phyloP scores from a whole-genome alignment of 768 basidiomycete species.

The Macrolepiota dolichaula region DNA sequence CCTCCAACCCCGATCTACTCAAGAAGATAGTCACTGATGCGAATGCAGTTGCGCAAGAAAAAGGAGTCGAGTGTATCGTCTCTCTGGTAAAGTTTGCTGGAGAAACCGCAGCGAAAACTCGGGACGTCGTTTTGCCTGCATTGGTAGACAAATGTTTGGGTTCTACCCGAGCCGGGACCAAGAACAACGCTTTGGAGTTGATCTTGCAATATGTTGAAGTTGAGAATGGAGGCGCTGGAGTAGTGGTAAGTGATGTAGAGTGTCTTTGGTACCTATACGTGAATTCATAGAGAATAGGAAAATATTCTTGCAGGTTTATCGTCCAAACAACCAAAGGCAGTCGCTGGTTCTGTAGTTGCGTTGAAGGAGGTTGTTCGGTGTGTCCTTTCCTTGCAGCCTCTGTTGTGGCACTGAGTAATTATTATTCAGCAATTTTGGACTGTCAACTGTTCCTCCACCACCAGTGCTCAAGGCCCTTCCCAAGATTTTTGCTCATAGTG shows the following conservation, averaged over 20 bases:
- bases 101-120: constrained; percentile 78
- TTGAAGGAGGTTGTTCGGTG: constrained; percentile 86
- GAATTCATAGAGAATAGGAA: constrained; percentile 38
- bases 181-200: constrained; percentile 81
- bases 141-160: constrained; percentile 96
- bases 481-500: constrained; percentile 92
- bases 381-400: constrained; percentile 21
- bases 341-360: constrained; percentile 72
- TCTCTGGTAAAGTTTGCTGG: constrained; percentile 89
- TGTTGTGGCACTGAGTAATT: constrained; percentile 7
- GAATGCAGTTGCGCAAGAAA: constrained; percentile 98
- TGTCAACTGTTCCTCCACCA: constrained; percentile 66
- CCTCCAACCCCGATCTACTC: constrained; percentile 71
- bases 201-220: constrained; percentile 89
- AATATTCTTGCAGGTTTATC: constrained; percentile 82
- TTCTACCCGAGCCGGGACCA: constrained; percentile 87
- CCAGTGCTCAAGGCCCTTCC: constrained; percentile 84
- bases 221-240: constrained; percentile 83
- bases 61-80: constrained; percentile 87
- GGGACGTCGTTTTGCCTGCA: constrained; percentile 80
- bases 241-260: constrained; percentile 66
- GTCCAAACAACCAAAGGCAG: constrained; percentile 94
- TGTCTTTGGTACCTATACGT: constrained; percentile 23
- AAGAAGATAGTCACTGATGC: constrained; percentile 88
- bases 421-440: constrained; percentile 68